phyloP scores from a whole-genome alignment of 768 basidiomycete species.

The Antrodiella citrinella region DNA sequence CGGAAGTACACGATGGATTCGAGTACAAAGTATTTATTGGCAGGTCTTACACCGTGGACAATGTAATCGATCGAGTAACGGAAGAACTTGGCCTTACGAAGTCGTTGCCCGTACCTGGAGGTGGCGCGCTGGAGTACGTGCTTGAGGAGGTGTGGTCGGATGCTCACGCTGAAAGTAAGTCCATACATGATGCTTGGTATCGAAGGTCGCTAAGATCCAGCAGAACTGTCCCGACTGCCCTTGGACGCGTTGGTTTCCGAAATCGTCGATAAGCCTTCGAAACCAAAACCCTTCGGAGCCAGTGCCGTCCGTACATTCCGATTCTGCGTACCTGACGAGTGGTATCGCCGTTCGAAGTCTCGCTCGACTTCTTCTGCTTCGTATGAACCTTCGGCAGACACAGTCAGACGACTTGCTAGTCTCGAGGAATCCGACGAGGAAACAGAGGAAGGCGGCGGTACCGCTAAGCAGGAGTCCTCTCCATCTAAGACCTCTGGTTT shows the following conservation, averaged over 20 bases:
- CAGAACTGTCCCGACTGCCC: conserved; percentile 40
- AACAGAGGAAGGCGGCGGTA: conserved; percentile 43
- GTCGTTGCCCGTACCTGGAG: conserved; percentile 57
- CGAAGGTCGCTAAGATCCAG: background rate
- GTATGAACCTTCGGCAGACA: conserved; percentile 42
- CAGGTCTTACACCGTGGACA: conserved; percentile 43
- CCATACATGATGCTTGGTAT: background rate
- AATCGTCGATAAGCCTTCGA: conserved; percentile 31
- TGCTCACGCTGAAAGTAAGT: conserved; percentile 47
- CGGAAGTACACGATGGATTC: conserved; percentile 72
- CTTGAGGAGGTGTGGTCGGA: conserved; percentile 62
- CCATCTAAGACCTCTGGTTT: conserved; percentile 13
- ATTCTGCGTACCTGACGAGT: conserved; percentile 71
- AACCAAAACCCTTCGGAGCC: conserved; percentile 10
- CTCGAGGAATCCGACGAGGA: conserved; percentile 42
- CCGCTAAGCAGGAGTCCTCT: conserved; percentile 42
- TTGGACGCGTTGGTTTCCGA: conserved; percentile 33
- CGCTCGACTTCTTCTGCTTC: conserved; percentile 32
- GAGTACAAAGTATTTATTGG: conserved; percentile 60
- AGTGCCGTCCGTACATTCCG: conserved; percentile 36
- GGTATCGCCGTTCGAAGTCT: conserved; percentile 66
- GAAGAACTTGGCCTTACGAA: conserved; percentile 67
- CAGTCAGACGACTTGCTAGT: conserved; percentile 39
- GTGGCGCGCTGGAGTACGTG: conserved; percentile 62
- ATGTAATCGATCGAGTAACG: conserved; percentile 41